Conservation (phyloP, 2,329 filamentous ascomycete species). For the Apiospora phragmitis region DNA sequence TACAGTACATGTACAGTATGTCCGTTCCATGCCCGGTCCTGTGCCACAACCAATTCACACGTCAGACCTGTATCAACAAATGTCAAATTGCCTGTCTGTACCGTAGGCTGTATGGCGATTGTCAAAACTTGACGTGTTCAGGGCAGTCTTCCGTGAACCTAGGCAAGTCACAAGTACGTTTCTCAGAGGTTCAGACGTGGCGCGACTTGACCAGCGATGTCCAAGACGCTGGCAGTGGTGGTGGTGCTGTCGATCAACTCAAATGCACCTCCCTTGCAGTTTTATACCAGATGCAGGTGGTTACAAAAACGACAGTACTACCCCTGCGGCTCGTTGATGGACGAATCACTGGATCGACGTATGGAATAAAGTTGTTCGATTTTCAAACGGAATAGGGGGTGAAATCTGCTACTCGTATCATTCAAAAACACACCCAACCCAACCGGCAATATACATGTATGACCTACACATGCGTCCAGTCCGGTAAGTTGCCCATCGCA, state of each 20-base stretch:
- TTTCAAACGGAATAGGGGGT: not conserved
- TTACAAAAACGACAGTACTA: not conserved
- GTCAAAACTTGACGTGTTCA: not conserved
- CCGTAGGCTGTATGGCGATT: not conserved
- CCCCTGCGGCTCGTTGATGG: not conserved
- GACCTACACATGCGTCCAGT: not conserved
- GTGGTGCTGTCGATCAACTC: not conserved
- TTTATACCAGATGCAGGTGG: not conserved
- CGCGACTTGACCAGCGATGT: not conserved
- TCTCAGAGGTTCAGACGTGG: not conserved
- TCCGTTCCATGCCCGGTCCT: not conserved
- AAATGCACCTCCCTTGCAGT: constrained; percentile 2
- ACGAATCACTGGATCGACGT: not conserved
- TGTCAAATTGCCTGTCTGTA: not conserved
- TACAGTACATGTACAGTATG: constrained; percentile 3
- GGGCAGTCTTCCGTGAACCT: not conserved
- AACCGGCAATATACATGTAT: not conserved
- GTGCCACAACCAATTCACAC: not conserved
- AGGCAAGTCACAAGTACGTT: not conserved
- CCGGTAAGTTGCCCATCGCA: not conserved
- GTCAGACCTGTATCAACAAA: not conserved
- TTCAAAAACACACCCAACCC: not conserved
- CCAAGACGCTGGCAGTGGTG: not conserved
- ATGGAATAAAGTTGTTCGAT: not conserved
- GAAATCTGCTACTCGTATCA: not conserved